Evolutionary conservation across 805 yeast species (phyloP).

Genomic region (Jamesozyma lodderae): DNA sequence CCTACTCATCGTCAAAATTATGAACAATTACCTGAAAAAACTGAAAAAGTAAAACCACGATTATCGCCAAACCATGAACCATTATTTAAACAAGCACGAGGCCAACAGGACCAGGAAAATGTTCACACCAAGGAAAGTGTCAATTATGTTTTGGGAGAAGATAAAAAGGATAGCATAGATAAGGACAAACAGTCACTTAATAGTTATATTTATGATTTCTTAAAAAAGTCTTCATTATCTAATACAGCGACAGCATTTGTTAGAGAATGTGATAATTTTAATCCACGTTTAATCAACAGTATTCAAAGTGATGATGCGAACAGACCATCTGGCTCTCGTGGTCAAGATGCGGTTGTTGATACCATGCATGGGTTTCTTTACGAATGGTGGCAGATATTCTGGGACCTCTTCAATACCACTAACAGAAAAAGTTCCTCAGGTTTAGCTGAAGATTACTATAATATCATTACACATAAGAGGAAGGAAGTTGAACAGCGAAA

Average conservation of each 20-base stretch:
- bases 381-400: conserved; percentile 95
- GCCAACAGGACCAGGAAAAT: too few species aligned
- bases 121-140: too few species aligned
- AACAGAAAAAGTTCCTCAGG: conserved; percentile 54
- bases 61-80: too few species aligned
- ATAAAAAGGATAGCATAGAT: too few species aligned
- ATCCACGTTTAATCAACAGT: conserved; percentile 1
- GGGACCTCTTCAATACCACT: conserved; percentile 85
- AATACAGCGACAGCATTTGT: conserved; percentile 66
- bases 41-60: too few species aligned
- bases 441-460: conserved; percentile 62
- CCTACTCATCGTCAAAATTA: too few species aligned
- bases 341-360: conserved; percentile 35
- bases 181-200: too few species aligned
- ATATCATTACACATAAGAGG: conserved; percentile 47
- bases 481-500: conserved; percentile 48
- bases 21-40: too few species aligned
- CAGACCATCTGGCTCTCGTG: too few species aligned
- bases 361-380: conserved; percentile 79
- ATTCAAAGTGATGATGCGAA: background rate
- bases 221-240: conserved; percentile 61
- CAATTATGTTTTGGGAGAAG: too few species aligned
- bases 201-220: conserved; percentile 83
- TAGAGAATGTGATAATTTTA: conserved; percentile 65
- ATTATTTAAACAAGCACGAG: too few species aligned